Evolutionary conservation across 768 basidiomycete genomes (phyloP).

Genomic region (Tremella yokohamensis): DNA sequence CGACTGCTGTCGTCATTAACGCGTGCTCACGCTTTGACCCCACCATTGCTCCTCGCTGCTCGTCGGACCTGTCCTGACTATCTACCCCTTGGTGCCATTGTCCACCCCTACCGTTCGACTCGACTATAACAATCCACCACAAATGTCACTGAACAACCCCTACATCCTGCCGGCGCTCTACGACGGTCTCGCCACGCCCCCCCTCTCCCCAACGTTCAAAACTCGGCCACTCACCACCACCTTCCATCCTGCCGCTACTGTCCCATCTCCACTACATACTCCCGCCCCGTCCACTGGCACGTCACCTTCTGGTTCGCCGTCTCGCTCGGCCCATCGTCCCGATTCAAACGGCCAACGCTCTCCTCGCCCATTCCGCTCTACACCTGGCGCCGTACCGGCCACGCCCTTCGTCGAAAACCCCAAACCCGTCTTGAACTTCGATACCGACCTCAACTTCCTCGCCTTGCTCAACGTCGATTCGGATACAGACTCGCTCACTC

Average conservation of each 20-base stretch:
- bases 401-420: neutral
- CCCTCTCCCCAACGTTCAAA: slow-evolving; percentile 20
- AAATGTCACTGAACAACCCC: slow-evolving; percentile 34
- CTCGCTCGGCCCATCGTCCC: neutral
- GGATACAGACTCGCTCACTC: slow-evolving; percentile 42
- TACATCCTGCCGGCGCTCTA: slow-evolving; percentile 38
- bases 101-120: neutral
- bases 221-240: slow-evolving; percentile 4
- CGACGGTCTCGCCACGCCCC: slow-evolving; percentile 40
- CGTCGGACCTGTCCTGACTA: neutral
- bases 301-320: neutral
- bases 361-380: neutral
- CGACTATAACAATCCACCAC: slow-evolving; percentile 1
- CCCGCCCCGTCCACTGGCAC: neutral
- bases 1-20: too few species aligned
- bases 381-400: neutral
- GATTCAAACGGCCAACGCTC: neutral
- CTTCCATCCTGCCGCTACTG: neutral
- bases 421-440: slow-evolving; percentile 2
- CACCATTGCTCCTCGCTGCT: too few species aligned
- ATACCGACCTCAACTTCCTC: slow-evolving; percentile 8
- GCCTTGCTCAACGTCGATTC: slow-evolving; percentile 14
- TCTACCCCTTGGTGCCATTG: neutral
- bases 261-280: neutral
- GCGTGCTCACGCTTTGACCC: too few species aligned